Conservation (phyloP, 2,329 filamentous ascomycete species). For the Truncatella angustata region DNA sequence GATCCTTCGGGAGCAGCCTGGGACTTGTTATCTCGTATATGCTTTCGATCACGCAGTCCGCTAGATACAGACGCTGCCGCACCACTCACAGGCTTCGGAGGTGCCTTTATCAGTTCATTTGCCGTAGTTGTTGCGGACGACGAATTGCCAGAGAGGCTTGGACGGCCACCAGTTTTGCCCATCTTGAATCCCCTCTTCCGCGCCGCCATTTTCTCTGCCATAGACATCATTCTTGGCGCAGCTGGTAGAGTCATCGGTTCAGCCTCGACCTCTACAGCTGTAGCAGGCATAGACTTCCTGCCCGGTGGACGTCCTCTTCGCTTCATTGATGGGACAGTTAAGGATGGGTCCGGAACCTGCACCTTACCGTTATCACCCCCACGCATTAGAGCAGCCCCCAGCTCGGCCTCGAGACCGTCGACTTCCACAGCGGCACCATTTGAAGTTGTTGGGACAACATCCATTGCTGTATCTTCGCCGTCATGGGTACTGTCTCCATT, state of each 20-base stretch:
- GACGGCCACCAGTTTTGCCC: constrained; percentile 3
- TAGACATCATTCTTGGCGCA: constrained; percentile 44
- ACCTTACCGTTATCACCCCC: constrained; percentile 5
- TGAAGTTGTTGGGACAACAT: constrained; percentile 16
- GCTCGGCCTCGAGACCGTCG: constrained; percentile 33
- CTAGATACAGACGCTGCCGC: not conserved
- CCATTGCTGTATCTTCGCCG: constrained; percentile 24
- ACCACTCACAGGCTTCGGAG: not conserved
- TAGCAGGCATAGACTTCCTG: constrained; percentile 8
- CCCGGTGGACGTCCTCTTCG: constrained; percentile 34
- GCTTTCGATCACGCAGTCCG: not conserved
- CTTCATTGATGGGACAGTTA: constrained; percentile 13
- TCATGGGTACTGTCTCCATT: constrained; percentile 23
- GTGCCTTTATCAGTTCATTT: not conserved
- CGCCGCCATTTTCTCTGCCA: constrained; percentile 56
- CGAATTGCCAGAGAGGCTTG: not conserved
- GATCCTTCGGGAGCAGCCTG: not conserved
- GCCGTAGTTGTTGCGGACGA: not conserved
- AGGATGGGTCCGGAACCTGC: not conserved
- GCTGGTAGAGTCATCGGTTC: constrained; percentile 5
- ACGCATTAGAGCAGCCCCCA: constrained; percentile 30
- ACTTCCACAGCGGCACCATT: constrained; percentile 18
- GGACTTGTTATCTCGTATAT: constrained; percentile 2
- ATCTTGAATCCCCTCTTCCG: constrained; percentile 55
- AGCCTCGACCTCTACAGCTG: constrained; percentile 3